phyloP scores from a whole-genome alignment of 2,329 filamentous ascomycete genomes.

The Colletotrichum zoysiae region DNA sequence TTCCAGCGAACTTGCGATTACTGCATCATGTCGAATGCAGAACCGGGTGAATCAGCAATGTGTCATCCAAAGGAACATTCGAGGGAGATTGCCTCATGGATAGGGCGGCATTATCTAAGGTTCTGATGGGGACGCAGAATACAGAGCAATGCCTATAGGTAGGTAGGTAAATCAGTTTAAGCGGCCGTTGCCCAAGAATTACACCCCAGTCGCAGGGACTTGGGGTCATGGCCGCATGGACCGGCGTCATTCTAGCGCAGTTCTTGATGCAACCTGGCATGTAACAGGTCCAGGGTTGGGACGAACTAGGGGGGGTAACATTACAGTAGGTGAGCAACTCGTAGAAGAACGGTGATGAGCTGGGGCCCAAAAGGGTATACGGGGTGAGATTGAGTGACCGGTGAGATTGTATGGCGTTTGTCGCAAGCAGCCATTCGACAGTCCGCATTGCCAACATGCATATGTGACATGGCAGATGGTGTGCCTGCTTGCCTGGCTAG shows the following conservation, averaged over 20 bases:
- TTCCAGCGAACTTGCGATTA: too few relatives aligned
- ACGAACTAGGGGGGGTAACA: constrained; percentile 18
- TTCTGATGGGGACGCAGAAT: not conserved
- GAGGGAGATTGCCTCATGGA: not conserved
- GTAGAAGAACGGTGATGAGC: not conserved
- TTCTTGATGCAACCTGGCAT: constrained; percentile 17
- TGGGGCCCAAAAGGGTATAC: not conserved
- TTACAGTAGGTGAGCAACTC: constrained; percentile 1
- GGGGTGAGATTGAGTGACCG: constrained; percentile 5
- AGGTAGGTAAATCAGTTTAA: not conserved
- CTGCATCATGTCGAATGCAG: too few relatives aligned
- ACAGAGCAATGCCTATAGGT: not conserved
- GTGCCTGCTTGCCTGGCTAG: not conserved
- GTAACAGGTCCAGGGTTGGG: constrained; percentile 21
- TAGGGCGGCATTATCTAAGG: not conserved
- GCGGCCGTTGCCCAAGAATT: constrained; percentile 7
- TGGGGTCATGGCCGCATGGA: constrained; percentile 1
- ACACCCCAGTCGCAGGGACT: not conserved
- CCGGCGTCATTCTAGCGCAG: constrained; percentile 21
- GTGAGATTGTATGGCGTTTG: constrained; percentile 14
- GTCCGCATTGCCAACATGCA: constrained; percentile 19
- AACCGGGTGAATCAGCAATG: too few relatives aligned
- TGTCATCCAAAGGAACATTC: too few relatives aligned
- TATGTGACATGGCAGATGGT: not conserved
- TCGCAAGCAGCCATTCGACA: constrained; percentile 8